phyloP scores from a whole-genome alignment of 1,284 basidiomycete genomes.

The Butyriboletus appendiculatus region DNA sequence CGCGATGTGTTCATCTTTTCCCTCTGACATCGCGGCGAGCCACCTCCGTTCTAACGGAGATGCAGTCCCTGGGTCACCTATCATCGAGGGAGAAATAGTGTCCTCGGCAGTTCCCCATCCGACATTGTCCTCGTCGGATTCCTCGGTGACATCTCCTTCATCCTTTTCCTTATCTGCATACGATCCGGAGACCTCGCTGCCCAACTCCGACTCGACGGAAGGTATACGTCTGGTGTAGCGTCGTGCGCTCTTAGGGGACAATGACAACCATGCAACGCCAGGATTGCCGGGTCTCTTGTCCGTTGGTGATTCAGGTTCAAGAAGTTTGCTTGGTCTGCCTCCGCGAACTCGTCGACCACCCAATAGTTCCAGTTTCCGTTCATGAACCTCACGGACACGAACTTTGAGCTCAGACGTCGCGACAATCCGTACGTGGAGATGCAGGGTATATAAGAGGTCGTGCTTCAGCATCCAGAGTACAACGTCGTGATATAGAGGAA shows the following conservation, averaged over 20 bases:
- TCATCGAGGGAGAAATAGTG: constrained; percentile 62
- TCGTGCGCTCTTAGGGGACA: constrained; percentile 53
- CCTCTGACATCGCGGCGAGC: constrained; percentile 82
- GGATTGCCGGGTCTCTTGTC: constrained; percentile 24
- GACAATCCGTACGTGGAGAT: constrained; percentile 83
- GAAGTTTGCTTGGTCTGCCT: constrained; percentile 25
- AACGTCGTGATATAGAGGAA: constrained; percentile 77
- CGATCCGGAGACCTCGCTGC: constrained; percentile 39
- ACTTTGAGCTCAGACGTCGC: constrained; percentile 79
- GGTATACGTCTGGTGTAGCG: constrained; percentile 44
- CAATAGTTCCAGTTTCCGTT: constrained; percentile 43
- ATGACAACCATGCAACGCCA: constrained; percentile 43
- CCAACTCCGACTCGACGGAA: constrained; percentile 45
- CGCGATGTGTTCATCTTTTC: constrained; percentile 63
- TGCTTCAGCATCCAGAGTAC: constrained; percentile 92
- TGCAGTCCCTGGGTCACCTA: constrained; percentile 81
- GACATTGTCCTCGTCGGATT: constrained; percentile 40
- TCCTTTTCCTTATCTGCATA: constrained; percentile 30
- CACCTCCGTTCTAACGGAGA: constrained; percentile 75
- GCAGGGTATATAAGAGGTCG: constrained; percentile 83
- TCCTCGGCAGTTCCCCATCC: constrained; percentile 57
- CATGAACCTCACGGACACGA: constrained; percentile 50
- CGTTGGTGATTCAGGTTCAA: constrained; percentile 23
- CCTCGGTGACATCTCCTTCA: constrained; percentile 37
- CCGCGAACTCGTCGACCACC: constrained; percentile 25